Evolutionary conservation across 148 eudicot genomes (phyloP).

Genomic region (Talinum fruticosum): DNA sequence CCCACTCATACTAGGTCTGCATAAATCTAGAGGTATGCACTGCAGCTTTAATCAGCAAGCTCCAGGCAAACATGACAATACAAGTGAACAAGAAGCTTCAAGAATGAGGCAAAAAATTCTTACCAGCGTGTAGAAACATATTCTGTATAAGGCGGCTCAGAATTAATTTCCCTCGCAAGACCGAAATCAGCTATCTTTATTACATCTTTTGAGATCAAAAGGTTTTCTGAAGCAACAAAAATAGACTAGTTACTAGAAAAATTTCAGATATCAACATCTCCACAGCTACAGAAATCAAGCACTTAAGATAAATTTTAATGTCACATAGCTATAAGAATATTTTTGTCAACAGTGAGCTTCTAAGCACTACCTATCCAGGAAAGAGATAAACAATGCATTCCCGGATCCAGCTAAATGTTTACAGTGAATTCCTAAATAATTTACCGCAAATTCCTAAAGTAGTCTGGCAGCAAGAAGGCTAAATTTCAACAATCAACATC

Average conservation of each 20-base stretch:
- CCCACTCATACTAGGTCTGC: neutral
- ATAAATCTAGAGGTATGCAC: neutral
- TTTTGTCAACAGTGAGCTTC: too few species aligned
- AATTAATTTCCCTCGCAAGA: constrained; percentile 84
- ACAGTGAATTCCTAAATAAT: too few species aligned
- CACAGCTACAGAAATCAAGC: too few species aligned
- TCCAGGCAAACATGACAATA: neutral
- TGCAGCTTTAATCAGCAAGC: neutral
- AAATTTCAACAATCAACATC: too few species aligned
- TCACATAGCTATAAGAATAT: too few species aligned
- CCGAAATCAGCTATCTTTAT: constrained; percentile 97
- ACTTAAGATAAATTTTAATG: too few species aligned
- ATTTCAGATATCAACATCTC: neutral
- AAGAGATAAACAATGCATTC: too few species aligned
- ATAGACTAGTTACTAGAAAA: neutral
- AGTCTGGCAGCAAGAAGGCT: too few species aligned
- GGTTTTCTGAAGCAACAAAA: constrained; percentile 53
- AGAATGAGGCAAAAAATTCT: neutral
- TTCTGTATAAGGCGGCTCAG: constrained; percentile 87
- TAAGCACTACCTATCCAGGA: too few species aligned
- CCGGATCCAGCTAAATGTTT: too few species aligned
- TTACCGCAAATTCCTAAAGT: too few species aligned
- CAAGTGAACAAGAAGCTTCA: neutral
- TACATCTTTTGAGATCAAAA: constrained; percentile 69
- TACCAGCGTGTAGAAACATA: constrained; percentile 95